phyloP scores from a whole-genome alignment of 1,139 yeast genomes.

The Kazachstania sp. region DNA sequence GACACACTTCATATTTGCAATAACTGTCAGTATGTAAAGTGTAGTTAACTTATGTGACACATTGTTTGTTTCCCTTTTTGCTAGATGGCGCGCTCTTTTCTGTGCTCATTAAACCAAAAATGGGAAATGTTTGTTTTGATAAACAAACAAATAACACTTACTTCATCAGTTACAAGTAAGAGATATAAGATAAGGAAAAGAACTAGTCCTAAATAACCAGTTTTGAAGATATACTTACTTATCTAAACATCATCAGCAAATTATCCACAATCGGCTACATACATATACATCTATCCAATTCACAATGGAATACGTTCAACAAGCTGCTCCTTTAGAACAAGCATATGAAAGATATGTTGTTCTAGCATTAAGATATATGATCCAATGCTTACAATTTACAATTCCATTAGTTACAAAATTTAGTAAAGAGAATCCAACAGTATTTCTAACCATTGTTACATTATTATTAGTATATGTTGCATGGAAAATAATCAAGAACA shows the following conservation, averaged over 20 bases:
- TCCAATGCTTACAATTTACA: conserved; percentile 6
- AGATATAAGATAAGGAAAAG: not conserved
- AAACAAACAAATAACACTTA: not conserved
- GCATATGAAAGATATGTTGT: conserved; percentile 6
- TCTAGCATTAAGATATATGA: conserved; percentile 2
- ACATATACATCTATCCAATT: not conserved
- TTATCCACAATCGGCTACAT: not conserved
- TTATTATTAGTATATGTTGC: conserved; percentile 3
- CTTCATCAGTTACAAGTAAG: too few relatives aligned
- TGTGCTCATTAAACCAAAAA: too few relatives aligned
- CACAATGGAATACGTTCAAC: conserved; percentile 6
- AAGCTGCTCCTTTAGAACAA: conserved; percentile 6
- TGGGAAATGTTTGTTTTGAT: too few relatives aligned
- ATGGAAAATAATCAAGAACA: conserved; percentile 6
- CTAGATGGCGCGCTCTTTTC: too few relatives aligned
- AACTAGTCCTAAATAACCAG: too few relatives aligned
- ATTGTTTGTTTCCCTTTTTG: too few relatives aligned
- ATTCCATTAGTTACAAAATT: conserved; percentile 7
- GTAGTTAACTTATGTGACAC: too few relatives aligned
- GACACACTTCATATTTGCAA: too few relatives aligned
- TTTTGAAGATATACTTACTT: too few relatives aligned
- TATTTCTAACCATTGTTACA: conserved; percentile 4
- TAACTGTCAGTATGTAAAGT: too few relatives aligned
- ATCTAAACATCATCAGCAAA: too few relatives aligned
- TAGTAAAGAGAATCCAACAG: conserved; percentile 7